phyloP scores from a whole-genome alignment of 129 eudicot genomes.

The Glebionis coronaria region DNA sequence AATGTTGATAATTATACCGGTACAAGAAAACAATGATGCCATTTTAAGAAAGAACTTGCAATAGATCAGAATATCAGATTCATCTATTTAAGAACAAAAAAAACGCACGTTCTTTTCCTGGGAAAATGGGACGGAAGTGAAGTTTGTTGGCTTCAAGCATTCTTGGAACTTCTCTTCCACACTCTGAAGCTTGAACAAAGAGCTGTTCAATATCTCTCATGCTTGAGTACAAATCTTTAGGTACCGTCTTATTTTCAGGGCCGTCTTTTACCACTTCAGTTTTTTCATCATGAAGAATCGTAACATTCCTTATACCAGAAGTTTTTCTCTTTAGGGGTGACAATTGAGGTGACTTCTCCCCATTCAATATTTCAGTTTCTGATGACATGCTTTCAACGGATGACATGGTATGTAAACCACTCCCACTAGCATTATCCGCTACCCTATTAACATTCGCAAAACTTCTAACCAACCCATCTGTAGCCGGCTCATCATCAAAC shows the following conservation, averaged over 20 bases:
- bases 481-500: conserved; percentile 84
- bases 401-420: conserved; percentile 35
- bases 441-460: conserved; percentile 71
- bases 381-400: conserved; percentile 39
- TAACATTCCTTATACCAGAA: conserved; percentile 38
- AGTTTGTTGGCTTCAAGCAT: conserved; percentile 97
- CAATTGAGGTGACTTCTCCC: conserved; percentile 50
- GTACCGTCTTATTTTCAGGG: conserved; percentile 46
- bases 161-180: conserved; percentile 91
- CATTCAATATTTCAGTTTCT: conserved; percentile 47
- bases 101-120: conserved; percentile 66
- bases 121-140: conserved; percentile 80
- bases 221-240: conserved; percentile 73
- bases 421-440: conserved; percentile 33
- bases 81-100: conserved; percentile 1
- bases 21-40: not conserved
- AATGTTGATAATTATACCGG: not conserved
- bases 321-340: conserved; percentile 63
- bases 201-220: conserved; percentile 79
- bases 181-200: conserved; percentile 75
- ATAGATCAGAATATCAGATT: not conserved
- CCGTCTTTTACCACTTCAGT: conserved; percentile 41
- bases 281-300: conserved; percentile 43
- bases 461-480: conserved; percentile 68
- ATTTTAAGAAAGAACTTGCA: not conserved